Base-by-base conservation (phyloP, 129 eudicot genomes). In the Artemisia annua region DNA sequence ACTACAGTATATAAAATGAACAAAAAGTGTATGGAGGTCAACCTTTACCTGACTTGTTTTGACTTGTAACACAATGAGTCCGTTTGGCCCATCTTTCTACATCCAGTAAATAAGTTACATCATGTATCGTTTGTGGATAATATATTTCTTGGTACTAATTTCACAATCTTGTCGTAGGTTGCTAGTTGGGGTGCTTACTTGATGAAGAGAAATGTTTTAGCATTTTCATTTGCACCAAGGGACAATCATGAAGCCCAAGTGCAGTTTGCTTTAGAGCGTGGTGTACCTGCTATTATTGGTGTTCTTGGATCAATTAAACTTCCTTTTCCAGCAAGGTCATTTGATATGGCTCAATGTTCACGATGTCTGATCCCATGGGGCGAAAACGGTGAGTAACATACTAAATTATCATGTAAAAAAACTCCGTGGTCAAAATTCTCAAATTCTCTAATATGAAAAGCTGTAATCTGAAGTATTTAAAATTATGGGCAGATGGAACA, bases 221-320 rank as follows among this genome's bases (percentile, higher is more conserved):
- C 96, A 14, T 83, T 92, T 95, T 92, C 98, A 75, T 92, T 92
- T 71, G 98, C 98, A 30, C 98, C 98, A 66, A 85, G 88, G 75
- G 98, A 92, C 81, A 92, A 92, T 82, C 98, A 92, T 69, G 98
- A 83, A 86, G 96, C 98, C 13, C 98, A 92, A 78, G 98, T 92
- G 76, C 98, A 92, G 70, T 92, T 92, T 82, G 96, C 98, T 71
- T 81, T 87, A 71, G 98, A 92, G 58, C 82, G 98, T 55, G 98
- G 98, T 16, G 98, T 92, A 69, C 98, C 98, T 5, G 96, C 98
- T 61, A 66, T 87, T 60, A 85, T 92, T 70, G 96, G 96, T 53
- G 96, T 92, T 75, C 96, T 92, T 76, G 98, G 96, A 72, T 81
- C 95, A 13, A 87, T 89, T 49, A 72, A 66, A 43, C 96, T 92